Conservation (phyloP, 768 basidiomycete genomes). For the Suillus hirtellus region DNA sequence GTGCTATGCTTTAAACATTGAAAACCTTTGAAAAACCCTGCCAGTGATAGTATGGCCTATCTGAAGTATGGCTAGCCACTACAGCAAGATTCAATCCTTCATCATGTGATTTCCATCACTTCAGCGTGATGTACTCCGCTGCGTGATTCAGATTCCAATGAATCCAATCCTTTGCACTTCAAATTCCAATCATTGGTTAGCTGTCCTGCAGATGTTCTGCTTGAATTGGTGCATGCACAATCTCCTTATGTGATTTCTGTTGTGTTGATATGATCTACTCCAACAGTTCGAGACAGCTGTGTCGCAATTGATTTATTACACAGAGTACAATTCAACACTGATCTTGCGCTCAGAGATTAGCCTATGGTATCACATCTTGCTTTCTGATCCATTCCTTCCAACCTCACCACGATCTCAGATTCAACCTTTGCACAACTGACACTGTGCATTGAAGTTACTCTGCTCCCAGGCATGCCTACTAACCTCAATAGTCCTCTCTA, state of each 20-base stretch:
- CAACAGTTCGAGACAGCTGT: constrained; percentile 71
- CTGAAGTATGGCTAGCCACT: too few relatives aligned
- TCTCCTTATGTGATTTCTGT: not conserved
- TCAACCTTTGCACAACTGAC: constrained; percentile 16
- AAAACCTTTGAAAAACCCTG: too few relatives aligned
- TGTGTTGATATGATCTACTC: constrained; percentile 3
- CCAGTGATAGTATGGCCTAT: too few relatives aligned
- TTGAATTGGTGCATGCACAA: constrained; percentile 39
- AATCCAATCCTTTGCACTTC: not conserved
- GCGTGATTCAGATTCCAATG: not conserved
- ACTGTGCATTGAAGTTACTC: constrained; percentile 61
- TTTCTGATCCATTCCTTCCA: constrained; percentile 62
- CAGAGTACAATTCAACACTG: constrained; percentile 89
- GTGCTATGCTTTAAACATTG: too few relatives aligned
- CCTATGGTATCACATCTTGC: constrained; percentile 80
- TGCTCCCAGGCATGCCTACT: constrained; percentile 44
- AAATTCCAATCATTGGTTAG: constrained; percentile 31
- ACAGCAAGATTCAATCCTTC: too few relatives aligned
- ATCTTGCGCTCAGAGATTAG: constrained; percentile 47
- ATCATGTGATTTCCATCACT: too few relatives aligned
- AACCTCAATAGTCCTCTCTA: constrained; percentile 67
- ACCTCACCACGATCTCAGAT: constrained; percentile 26
- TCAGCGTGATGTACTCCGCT: not conserved
- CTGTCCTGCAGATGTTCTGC: constrained; percentile 37
- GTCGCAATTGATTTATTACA: constrained; percentile 77